Evolutionary conservation across 345 rosid genomes (phyloP).

Genomic region (rapeseed (Brassica napus)): DNA sequence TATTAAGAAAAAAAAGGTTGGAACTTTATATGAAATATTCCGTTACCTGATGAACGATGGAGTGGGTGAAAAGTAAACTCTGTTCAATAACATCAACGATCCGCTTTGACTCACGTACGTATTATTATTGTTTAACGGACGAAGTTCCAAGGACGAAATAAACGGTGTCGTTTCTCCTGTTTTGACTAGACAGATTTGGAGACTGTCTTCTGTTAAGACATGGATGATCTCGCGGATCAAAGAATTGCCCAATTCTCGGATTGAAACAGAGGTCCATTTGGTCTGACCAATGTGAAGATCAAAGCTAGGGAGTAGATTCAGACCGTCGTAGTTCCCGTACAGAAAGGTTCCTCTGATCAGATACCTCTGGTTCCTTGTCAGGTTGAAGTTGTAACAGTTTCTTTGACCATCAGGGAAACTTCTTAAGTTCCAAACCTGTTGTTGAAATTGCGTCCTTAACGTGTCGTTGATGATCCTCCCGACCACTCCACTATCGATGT

Average conservation of each 20-base stretch:
- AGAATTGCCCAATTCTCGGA: background rate
- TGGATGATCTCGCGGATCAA: slow-evolving; percentile 11
- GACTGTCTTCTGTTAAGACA: slow-evolving; percentile 2
- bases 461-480: background rate
- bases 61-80: background rate
- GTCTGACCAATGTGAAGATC: background rate
- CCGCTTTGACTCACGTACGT: slow-evolving; percentile 4
- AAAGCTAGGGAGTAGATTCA: background rate
- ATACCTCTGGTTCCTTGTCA: background rate
- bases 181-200: slow-evolving; percentile 19
- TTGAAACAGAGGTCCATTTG: background rate
- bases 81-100: background rate
- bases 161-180: slow-evolving; percentile 4
- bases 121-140: background rate
- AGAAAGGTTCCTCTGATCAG: background rate
- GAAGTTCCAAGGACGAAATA: slow-evolving; percentile 12
- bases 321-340: background rate
- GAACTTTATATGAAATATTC: background rate
- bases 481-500: background rate
- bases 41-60: slow-evolving; percentile 11
- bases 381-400: slow-evolving; percentile 17
- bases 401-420: slow-evolving; percentile 17
- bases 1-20: too few species aligned
- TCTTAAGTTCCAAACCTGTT: slow-evolving; percentile 14
- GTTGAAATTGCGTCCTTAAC: slow-evolving; percentile 1